phyloP scores from a whole-genome alignment of 441 rosid genomes.

The Erodium moschatum region DNA sequence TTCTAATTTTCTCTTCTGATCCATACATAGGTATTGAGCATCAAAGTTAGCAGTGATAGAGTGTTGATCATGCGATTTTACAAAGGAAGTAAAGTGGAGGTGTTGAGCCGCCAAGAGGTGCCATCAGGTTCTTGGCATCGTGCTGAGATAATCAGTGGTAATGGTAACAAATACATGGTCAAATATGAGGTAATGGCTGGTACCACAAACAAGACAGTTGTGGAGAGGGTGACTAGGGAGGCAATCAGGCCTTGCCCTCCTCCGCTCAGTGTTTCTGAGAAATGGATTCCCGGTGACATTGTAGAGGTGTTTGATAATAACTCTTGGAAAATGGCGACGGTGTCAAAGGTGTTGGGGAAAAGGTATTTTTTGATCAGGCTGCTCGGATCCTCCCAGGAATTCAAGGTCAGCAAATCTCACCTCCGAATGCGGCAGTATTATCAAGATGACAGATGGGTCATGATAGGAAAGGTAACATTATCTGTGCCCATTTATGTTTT shows the following conservation, averaged over 20 bases:
- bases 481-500: conserved; percentile 9
- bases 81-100: conserved; percentile 65
- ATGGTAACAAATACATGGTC: conserved; percentile 54
- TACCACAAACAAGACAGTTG: conserved; percentile 16
- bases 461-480: conserved; percentile 53
- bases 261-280: conserved; percentile 24
- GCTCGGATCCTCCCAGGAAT: conserved; percentile 51
- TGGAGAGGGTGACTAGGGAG: conserved; percentile 46
- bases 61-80: conserved; percentile 43
- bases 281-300: conserved; percentile 64
- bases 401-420: conserved; percentile 38
- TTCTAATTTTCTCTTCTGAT: conserved; percentile 2
- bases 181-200: conserved; percentile 32
- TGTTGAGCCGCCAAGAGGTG: conserved; percentile 40
- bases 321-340: conserved; percentile 72
- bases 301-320: conserved; percentile 55
- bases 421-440: conserved; percentile 62
- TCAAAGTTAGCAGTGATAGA: conserved; percentile 15
- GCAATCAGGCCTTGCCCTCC: conserved; percentile 67
- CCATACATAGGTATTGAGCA: conserved; percentile 20
- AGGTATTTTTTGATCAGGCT: conserved; percentile 43
- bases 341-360: conserved; percentile 39
- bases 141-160: conserved; percentile 61
- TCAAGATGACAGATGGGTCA: conserved; percentile 54
- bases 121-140: conserved; percentile 69